Base-by-base conservation (phyloP, 2,329 filamentous ascomycete species). In the Cladobotryum protrusum region DNA sequence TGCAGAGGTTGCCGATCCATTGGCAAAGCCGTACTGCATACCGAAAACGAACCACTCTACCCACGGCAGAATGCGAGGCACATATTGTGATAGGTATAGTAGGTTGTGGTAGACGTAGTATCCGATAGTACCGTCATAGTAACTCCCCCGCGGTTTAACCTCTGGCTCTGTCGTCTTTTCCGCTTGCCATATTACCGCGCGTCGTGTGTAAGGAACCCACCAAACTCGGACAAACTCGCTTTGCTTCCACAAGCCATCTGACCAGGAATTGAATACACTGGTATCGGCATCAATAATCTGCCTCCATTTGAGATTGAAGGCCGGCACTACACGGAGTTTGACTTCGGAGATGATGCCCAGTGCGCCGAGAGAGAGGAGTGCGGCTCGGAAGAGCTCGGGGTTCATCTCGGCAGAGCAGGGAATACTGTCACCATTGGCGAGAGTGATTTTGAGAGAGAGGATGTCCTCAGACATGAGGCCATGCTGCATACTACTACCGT, bases 31-130 rank as follows among this genome's bases (percentile, higher is more conserved):
- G 66, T 96, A 97, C 68, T 97, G 91, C 87, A 97, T 89, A 59
- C 91, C 90, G 61, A 96, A 96, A 49, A 97, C 87, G 65, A 96
- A 92, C 87, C 90, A 93, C 69, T 99, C 93, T 33, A 97, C 80
- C 81, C 83, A 88, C 0, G 92, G 93, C 5, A 96, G 75, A 49
- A 95, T 78, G 42, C 81, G 78, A 2, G 93, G 93, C 15, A 91
- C 67, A 60, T 83, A 88, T 54, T 91, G 87, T 2, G 86, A 82
- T 9, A 93, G 65, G 61, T 86, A 92, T 5, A 99, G 82, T 40
- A 97, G 76, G 64, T 92, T 90, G 65, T 97, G 92, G 65, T 99
- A 97, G 52, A 95, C 76, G 61, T 93, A 85, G 65, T 91, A 95
- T 35, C 93, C 93, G 7, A 96, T 69, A 36, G 75, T 73, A 43